Base-by-base conservation (phyloP, 129 eudicot genomes). In the Pittosporum tobira region DNA sequence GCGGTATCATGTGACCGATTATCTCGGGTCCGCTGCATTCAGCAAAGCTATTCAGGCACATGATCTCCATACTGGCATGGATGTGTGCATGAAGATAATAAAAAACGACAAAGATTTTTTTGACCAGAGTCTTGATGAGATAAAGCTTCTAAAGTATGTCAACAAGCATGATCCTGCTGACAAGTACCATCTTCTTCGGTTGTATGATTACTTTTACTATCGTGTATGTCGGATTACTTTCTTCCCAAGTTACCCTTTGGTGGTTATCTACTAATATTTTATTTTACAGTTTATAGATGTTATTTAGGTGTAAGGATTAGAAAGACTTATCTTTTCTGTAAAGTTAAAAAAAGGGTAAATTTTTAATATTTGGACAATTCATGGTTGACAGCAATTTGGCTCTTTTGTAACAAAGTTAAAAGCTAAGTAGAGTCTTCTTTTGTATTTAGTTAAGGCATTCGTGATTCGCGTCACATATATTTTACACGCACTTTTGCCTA, bases 1-100 rank as follows among this genome's bases (percentile, higher is more conserved):
- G 27, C 87, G 99, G 9, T 93, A 93, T 79, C 96, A 93, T 77
- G 99, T 93, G 44, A 93, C 99, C 5, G 99, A 93, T 70, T 93
- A 87, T 81, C 99, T 93, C 57, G 99, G 96, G 53, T 93, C 99
- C 16, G 99, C 99, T 72, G 99, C 99, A 66, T 93, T 93, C 42
- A 93, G 99, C 70, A 87, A 93, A 81, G 99, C 99, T 68, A 82
- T 93, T 73, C 96, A 93, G 77, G 99, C 99, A 23, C 99, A 81
- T 73, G 99, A 93, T 60, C 83, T 93, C 59, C 96, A 93, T 61
- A 84, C 94, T 22, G 99, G 99, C 77, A 81, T 93, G 99, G 99
- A 93, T 69, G 99, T 93, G 10, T 93, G 99, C 65, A 93, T 93
- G 63, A 93, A 93, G 78, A 84, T 93, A 34, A 93, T 93, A 30